Base-by-base conservation (phyloP, 106 monocot species). In the Triglochin maritima region DNA sequence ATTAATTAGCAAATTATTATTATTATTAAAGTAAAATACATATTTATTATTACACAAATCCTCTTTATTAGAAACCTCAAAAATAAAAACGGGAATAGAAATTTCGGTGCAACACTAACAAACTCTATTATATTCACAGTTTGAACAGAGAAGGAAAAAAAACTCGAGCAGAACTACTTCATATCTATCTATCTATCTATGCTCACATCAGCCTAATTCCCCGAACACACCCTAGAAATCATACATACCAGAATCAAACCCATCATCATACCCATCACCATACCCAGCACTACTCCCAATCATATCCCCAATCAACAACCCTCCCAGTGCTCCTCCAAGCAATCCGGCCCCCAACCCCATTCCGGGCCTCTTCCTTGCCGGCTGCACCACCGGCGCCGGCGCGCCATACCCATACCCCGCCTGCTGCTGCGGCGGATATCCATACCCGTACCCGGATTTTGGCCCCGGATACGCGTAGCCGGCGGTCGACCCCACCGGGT, bases 201-300 rank as follows among this genome's bases (percentile, higher is more conserved):
- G 1, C 29, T 29, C 29, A 29, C 29, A 29, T 29, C 29, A 29
- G 29, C 29, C 29, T 29, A 29, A 29, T 29, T 29, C 29, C 1
- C 29, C 29, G 29, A 29, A 29, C 29, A 29, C 0, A 52, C 52
- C 52, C n/a, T n/a, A 69, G 57, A 69, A 57, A 50, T 69, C 69
- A 50, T 79, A 88, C 9, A 51, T 81, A 10, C 50, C 49, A 50
- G 79, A 86, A 9, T 67, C 82, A 44, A 82, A 86, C 1, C 81
- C 90, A 10, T 41, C 81, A 51, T 86, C 84, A 46, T 77, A 86
- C 2, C 84, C 81, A 5, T 76, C 69, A 45, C 88, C 87, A 57
- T 87, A 90, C 0, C 49, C 71, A 2, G 9, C 65, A 0, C 70
- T 74, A 59, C 89, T 86, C 57, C 63, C 63, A 43, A 73, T 65